These are phyloP conservation scores for Debaryomyces subglobosus DNA, from an alignment of 1,139 yeast genomes.

Conservation along the genomic window DNA sequence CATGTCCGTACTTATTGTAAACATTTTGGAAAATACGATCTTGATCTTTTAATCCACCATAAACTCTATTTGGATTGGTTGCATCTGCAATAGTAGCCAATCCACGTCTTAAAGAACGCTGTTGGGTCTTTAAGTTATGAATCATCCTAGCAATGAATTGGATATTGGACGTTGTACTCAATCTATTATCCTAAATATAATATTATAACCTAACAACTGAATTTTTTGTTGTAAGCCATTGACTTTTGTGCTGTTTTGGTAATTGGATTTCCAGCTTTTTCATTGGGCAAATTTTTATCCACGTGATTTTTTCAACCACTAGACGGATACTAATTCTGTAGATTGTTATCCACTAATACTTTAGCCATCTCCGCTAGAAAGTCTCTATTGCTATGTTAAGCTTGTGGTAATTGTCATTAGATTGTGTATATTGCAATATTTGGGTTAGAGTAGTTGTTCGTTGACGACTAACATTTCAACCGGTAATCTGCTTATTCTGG, in stretches of 20 bases:
- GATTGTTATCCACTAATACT: slow-evolving; percentile 7
- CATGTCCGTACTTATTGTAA: slow-evolving; percentile 73
- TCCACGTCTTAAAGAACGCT: slow-evolving; percentile 27
- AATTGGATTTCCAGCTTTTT: slow-evolving; percentile 26
- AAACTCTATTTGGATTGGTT: slow-evolving; percentile 57
- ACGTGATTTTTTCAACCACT: slow-evolving; percentile 5
- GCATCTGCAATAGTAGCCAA: slow-evolving; percentile 51
- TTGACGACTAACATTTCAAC: slow-evolving; percentile 7
- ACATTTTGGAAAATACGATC: slow-evolving; percentile 87
- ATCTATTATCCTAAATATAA: slow-evolving; percentile 6
- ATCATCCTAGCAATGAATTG: slow-evolving; percentile 20
- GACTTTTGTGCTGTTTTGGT: slow-evolving; percentile 20
- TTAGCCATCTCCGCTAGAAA: slow-evolving; percentile 6
- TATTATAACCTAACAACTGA: neutral
- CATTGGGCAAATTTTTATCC: slow-evolving; percentile 21
- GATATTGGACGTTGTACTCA: slow-evolving; percentile 1
- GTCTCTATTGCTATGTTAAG: neutral
- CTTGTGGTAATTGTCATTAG: neutral
- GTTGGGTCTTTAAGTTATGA: slow-evolving; percentile 23
- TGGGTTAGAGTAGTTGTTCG: slow-evolving; percentile 8
- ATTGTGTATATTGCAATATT: neutral
- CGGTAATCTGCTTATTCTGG: slow-evolving; percentile 10
- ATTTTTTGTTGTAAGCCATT: slow-evolving; percentile 5
- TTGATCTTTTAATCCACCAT: slow-evolving; percentile 78
- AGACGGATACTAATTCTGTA: neutral